These are phyloP conservation scores for Diatrype stigma DNA, from an alignment of 2,329 filamentous ascomycete genomes.

Conservation along the genomic window DNA sequence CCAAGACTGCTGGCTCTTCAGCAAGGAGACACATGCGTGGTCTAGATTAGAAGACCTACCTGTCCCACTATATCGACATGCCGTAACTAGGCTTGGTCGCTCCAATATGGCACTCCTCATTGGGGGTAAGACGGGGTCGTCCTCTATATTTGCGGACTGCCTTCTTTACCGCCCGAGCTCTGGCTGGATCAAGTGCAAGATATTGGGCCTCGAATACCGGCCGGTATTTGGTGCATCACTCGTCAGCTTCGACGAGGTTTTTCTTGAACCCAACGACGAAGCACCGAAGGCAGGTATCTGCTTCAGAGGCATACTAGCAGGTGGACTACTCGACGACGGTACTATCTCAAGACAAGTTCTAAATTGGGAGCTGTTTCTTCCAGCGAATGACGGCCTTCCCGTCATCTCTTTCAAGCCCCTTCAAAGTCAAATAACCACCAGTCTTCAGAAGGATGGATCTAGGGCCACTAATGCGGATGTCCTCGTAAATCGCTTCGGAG, in stretches of 20 bases:
- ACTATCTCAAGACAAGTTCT: constrained; percentile 59
- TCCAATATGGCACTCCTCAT: constrained; percentile 53
- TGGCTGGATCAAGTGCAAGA: constrained; percentile 44
- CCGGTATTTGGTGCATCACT: constrained; percentile 43
- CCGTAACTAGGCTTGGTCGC: constrained; percentile 47
- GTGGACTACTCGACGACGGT: constrained; percentile 66
- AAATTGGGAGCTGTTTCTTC: constrained; percentile 52
- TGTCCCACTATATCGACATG: constrained; percentile 71
- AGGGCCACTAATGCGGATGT: constrained; percentile 5
- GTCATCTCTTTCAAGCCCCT: constrained; percentile 25
- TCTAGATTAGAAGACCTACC: constrained; percentile 61
- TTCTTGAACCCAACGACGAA: constrained; percentile 9
- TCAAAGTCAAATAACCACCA: not conserved
- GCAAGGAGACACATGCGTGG: constrained; percentile 55
- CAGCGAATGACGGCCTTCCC: constrained; percentile 18
- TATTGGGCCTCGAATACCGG: constrained; percentile 28
- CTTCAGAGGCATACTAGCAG: constrained; percentile 61
- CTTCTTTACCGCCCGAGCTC: constrained; percentile 46
- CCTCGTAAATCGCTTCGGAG: constrained; percentile 38
- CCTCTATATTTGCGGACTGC: constrained; percentile 45
- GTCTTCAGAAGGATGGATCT: constrained; percentile 10
- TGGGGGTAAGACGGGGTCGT: constrained; percentile 55
- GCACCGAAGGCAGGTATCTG: constrained; percentile 22
- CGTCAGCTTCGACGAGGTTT: constrained; percentile 24
- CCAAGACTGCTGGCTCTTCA: constrained; percentile 71